Percentiles rank a stretch among this genome's conserved stretches.
phyloP scores from a whole-genome alignment of 2,329 filamentous ascomycete species.

The Monilinia vaccinii-corymbosi region DNA sequence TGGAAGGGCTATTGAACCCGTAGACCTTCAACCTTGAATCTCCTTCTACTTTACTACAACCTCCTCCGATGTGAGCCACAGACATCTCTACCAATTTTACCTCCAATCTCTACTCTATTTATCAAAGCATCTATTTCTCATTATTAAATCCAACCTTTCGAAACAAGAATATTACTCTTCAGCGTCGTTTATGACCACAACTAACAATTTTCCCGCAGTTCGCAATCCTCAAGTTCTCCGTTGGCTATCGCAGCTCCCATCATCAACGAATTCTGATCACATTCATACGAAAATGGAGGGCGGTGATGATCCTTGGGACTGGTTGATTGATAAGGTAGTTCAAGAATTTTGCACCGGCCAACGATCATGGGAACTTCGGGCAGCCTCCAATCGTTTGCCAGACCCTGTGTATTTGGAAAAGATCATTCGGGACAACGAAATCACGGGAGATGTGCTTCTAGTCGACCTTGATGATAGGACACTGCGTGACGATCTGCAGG shows the following conservation, averaged over 20 bases:
- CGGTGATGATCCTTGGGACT: conserved; percentile 60
- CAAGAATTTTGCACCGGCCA: conserved; percentile 51
- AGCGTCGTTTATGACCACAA: not conserved
- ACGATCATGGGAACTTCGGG: conserved; percentile 39
- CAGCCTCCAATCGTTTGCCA: conserved; percentile 32
- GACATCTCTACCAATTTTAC: not conserved
- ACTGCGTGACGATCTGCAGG: conserved; percentile 21
- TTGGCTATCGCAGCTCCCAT: conserved; percentile 1
- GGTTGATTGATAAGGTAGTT: conserved; percentile 61
- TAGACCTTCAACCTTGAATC: not conserved
- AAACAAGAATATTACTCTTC: not conserved
- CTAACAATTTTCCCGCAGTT: not conserved
- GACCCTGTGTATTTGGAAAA: conserved; percentile 43
- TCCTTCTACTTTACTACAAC: no score
- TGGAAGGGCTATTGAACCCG: not conserved
- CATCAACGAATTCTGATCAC: not conserved
- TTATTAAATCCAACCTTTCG: not conserved
- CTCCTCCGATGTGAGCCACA: not conserved
- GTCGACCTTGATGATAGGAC: conserved; percentile 17
- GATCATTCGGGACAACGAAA: conserved; percentile 49
- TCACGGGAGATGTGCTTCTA: conserved; percentile 32
- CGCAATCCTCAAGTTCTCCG: not conserved
- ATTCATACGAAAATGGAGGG: conserved; percentile 21
- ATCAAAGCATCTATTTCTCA: not conserved
- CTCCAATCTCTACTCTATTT: not conserved